Evolutionary conservation across 2,329 filamentous ascomycete genomes (phyloP).

Genomic region (Xylariaceae sp.): DNA sequence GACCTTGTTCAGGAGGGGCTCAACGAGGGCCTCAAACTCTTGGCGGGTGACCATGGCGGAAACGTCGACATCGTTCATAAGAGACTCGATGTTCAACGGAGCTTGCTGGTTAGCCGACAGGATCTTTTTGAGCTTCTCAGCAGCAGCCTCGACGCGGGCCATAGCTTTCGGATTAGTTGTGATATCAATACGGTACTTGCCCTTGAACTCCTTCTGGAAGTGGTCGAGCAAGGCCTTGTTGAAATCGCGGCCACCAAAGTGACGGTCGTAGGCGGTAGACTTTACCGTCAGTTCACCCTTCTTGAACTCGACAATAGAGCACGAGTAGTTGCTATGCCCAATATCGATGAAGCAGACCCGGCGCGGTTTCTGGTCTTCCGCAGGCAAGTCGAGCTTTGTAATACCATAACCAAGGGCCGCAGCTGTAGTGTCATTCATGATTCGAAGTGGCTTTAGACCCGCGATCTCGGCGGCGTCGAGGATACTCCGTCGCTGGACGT

Average conservation of each 20-base stretch:
- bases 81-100: conserved; percentile 93
- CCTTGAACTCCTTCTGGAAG: conserved; percentile 93
- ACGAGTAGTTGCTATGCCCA: conserved; percentile 95
- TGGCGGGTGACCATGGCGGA: conserved; percentile 87
- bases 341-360: conserved; percentile 93
- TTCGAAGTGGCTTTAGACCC: conserved; percentile 86
- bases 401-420: conserved; percentile 96
- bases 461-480: conserved; percentile 93
- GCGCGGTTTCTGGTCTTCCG: conserved; percentile 87
- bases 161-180: conserved; percentile 86
- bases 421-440: conserved; percentile 98
- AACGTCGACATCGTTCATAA: conserved; percentile 98
- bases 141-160: conserved; percentile 83
- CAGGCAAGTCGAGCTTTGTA: conserved; percentile 90
- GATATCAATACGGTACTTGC: conserved; percentile 98
- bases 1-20: conserved; percentile 78
- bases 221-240: conserved; percentile 95
- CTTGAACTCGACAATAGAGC: conserved; percentile 91
- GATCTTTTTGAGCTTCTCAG: conserved; percentile 98
- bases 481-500: conserved; percentile 85
- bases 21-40: conserved; percentile 89
- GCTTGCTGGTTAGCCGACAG: conserved; percentile 93
- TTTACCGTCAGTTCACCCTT: conserved; percentile 97
- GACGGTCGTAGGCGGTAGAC: conserved; percentile 88
- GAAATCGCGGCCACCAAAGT: conserved; percentile 97